A percentile compares a stretch with the other conserved stretches of the same genome.
These are phyloP conservation scores for Alternaria infectoria DNA, from an alignment of 2,329 filamentous ascomycete species.

Conservation along the genomic window DNA sequence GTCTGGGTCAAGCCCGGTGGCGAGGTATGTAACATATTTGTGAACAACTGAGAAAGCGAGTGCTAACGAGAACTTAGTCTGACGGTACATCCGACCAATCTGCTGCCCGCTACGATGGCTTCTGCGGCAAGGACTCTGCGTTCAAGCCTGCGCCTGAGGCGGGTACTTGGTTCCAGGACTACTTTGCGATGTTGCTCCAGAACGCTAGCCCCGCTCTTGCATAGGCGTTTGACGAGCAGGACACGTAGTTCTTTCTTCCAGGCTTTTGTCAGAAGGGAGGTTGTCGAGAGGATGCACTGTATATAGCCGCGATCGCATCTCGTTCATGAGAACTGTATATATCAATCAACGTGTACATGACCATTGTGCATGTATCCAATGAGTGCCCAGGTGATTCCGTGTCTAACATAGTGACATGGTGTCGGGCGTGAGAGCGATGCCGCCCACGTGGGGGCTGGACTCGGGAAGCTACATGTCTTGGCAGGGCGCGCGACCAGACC, in stretches of 20 bases:
- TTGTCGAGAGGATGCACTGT: neutral
- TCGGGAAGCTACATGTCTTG: neutral
- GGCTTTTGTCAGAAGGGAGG: neutral
- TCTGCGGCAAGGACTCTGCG: slow-evolving; percentile 62
- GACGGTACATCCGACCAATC: slow-evolving; percentile 54
- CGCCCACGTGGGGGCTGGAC: neutral
- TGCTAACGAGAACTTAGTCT: slow-evolving; percentile 16
- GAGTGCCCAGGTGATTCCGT: no score
- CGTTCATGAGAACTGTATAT: neutral
- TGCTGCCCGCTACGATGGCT: slow-evolving; percentile 60
- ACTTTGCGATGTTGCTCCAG: slow-evolving; percentile 44
- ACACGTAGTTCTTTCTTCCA: no score
- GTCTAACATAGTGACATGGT: no score
- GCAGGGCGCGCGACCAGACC: neutral
- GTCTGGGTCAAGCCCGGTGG: slow-evolving; percentile 75
- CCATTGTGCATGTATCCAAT: neutral
- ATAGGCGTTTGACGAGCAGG: neutral
- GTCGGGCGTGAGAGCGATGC: neutral
- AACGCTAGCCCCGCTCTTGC: slow-evolving; percentile 45
- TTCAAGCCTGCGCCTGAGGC: slow-evolving; percentile 72
- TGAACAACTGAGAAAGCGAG: neutral
- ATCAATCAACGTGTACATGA: neutral
- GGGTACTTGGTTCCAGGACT: slow-evolving; percentile 68
- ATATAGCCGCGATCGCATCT: neutral
- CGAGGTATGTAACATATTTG: slow-evolving; percentile 38